Evolutionary conservation across 106 monocot species (phyloP).

Genomic region (Cymbidium sinense): DNA sequence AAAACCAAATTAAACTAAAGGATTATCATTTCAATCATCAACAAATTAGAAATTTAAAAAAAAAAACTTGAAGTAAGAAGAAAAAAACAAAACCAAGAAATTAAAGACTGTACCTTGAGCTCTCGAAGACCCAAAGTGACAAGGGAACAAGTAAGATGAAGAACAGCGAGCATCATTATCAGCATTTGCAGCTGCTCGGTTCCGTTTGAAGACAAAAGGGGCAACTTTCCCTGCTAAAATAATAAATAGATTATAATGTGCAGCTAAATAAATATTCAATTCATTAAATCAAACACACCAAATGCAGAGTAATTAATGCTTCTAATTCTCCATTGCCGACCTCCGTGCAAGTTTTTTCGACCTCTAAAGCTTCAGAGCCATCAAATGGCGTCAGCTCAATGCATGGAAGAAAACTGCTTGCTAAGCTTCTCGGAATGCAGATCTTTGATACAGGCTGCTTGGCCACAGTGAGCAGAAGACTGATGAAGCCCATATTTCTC

Average conservation of each 20-base stretch:
- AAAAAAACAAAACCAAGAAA: not conserved
- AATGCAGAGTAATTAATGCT: not conserved
- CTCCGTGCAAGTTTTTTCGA: not conserved
- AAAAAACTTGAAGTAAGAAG: no score
- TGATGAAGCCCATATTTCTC: slow-evolving; percentile 23
- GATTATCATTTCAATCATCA: not conserved
- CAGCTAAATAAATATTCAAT: not conserved
- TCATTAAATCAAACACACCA: not conserved
- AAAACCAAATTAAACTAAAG: not conserved
- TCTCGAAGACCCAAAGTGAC: slow-evolving; percentile 11
- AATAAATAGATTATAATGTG: not conserved
- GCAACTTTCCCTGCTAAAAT: slow-evolving; percentile 14
- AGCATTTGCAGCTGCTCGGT: slow-evolving; percentile 13
- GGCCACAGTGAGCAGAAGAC: slow-evolving; percentile 16
- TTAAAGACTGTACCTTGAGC: slow-evolving; percentile 9
- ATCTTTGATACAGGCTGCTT: slow-evolving; percentile 21
- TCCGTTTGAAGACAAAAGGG: slow-evolving; percentile 11
- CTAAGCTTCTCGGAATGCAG: slow-evolving; percentile 13
- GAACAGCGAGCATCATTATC: slow-evolving; percentile 9
- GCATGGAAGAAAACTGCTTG: slow-evolving; percentile 17
- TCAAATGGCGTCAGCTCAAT: not conserved
- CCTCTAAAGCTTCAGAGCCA: not conserved
- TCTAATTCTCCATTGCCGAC: not conserved
- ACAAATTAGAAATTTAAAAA: not conserved
- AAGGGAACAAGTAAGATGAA: slow-evolving; percentile 9